Evolutionary conservation across 306 rosid genomes (phyloP).

Genomic region (Rosa multiflora): DNA sequence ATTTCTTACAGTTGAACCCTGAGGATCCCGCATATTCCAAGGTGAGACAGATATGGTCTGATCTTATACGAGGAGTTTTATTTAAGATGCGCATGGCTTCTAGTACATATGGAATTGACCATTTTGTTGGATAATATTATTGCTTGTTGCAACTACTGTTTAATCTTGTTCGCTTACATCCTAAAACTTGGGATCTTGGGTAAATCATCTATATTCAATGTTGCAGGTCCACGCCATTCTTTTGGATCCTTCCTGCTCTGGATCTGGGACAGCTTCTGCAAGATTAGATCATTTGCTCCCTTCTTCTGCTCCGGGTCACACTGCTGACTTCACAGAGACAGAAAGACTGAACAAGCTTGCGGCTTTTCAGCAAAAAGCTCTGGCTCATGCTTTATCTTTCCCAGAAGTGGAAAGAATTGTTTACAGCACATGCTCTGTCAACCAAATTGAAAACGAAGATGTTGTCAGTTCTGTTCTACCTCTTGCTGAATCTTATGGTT

Average conservation of each 20-base stretch:
- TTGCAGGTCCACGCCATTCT: slow-evolving; percentile 75
- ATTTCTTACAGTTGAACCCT: slow-evolving; percentile 67
- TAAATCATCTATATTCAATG: slow-evolving; percentile 11
- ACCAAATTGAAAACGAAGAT: slow-evolving; percentile 81
- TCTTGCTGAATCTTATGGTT: slow-evolving; percentile 63
- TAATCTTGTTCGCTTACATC: neutral
- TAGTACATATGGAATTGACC: neutral
- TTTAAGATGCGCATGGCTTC: slow-evolving; percentile 1
- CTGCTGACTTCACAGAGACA: slow-evolving; percentile 29
- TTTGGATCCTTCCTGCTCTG: slow-evolving; percentile 92
- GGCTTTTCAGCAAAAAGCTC: slow-evolving; percentile 77
- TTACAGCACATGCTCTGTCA: slow-evolving; percentile 81
- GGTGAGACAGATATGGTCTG: slow-evolving; percentile 46
- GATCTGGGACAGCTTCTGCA: slow-evolving; percentile 80
- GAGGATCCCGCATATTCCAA: slow-evolving; percentile 60
- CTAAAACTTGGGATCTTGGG: neutral
- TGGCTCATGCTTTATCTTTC: slow-evolving; percentile 74
- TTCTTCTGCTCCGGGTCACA: slow-evolving; percentile 53
- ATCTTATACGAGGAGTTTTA: neutral
- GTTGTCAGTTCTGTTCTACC: slow-evolving; percentile 65
- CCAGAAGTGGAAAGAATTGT: slow-evolving; percentile 74
- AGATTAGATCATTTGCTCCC: slow-evolving; percentile 91
- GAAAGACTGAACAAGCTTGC: slow-evolving; percentile 87
- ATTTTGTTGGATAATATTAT: neutral
- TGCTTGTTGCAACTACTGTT: neutral